Evolutionary conservation across 106 monocot species (phyloP).

Genomic region (Chionographis japonica): DNA sequence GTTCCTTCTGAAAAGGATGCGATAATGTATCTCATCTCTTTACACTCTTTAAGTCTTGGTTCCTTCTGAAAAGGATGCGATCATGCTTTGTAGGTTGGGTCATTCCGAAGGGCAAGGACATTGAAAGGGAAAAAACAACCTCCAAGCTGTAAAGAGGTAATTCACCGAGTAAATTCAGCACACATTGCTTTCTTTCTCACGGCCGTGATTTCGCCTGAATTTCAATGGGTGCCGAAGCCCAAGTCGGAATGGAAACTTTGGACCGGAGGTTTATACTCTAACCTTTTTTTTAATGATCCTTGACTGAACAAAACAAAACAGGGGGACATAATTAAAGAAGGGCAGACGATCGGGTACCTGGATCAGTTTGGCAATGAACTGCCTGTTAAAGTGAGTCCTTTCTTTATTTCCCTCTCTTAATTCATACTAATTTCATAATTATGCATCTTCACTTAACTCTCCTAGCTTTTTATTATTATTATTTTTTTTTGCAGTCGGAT

Average conservation of each 20-base stretch:
- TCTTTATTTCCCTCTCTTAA: not conserved
- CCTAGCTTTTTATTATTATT: not conserved
- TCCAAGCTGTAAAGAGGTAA: constrained; percentile 83
- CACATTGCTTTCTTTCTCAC: too few species aligned
- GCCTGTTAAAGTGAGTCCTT: constrained; percentile 51
- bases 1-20: too few species aligned
- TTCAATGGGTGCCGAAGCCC: too few species aligned
- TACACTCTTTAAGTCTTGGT: not conserved
- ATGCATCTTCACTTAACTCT: not conserved
- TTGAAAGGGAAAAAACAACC: constrained; percentile 67
- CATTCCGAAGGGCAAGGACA: constrained; percentile 58
- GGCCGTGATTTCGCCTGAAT: too few species aligned
- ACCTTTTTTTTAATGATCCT: not conserved
- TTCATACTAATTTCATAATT: not conserved
- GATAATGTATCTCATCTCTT: not conserved
- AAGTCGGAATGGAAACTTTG: too few species aligned
- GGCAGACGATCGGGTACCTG: constrained; percentile 73
- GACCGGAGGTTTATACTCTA: too few species aligned
- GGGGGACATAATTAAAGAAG: constrained; percentile 73
- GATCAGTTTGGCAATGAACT: constrained; percentile 76
- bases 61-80: too few species aligned
- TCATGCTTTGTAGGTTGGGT: constrained; percentile 52
- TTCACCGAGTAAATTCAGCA: too few species aligned
- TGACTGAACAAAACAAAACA: constrained; percentile 12
- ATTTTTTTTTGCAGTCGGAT: constrained; percentile 49